Conservation (phyloP, 148 eudicot species). For the Rhododendron vialii region DNA sequence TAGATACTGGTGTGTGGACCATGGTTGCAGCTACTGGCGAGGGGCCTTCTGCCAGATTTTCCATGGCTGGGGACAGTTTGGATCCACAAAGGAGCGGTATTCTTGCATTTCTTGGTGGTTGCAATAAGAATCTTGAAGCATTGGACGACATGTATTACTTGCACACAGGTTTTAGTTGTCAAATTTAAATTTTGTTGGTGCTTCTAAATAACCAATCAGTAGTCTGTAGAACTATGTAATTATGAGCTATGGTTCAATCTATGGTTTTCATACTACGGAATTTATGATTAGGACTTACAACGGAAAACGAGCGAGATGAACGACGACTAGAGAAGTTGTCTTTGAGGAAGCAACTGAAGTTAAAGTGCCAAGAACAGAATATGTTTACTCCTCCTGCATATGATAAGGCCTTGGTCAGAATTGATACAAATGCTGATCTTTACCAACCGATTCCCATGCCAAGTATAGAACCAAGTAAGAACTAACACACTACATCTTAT, state of each 20-base stretch:
- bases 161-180: constrained; percentile 63
- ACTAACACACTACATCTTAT: not conserved
- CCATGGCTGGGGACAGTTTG: constrained; percentile 88
- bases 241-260: not conserved
- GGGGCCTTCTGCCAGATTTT: constrained; percentile 91
- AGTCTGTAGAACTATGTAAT: not conserved
- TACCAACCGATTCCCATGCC: constrained; percentile 33
- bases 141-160: constrained; percentile 82
- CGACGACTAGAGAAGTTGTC: constrained; percentile 76
- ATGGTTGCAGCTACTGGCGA: constrained; percentile 58
- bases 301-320: constrained; percentile 55
- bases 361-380: constrained; percentile 64
- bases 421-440: constrained; percentile 31
- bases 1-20: constrained; percentile 75
- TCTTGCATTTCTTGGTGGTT: constrained; percentile 83
- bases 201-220: not conserved
- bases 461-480: constrained; percentile 43
- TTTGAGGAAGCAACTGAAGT: constrained; percentile 70
- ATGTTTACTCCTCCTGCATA: constrained; percentile 25
- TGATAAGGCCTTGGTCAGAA: constrained; percentile 33
- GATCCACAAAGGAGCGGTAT: constrained; percentile 70
- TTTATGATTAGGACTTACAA: constrained; percentile 42
- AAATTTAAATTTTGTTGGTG: not conserved
- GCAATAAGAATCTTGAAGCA: constrained; percentile 79
- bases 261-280: not conserved